Base-by-base conservation (phyloP, 129 eudicot species). In the Apium graveolens region DNA sequence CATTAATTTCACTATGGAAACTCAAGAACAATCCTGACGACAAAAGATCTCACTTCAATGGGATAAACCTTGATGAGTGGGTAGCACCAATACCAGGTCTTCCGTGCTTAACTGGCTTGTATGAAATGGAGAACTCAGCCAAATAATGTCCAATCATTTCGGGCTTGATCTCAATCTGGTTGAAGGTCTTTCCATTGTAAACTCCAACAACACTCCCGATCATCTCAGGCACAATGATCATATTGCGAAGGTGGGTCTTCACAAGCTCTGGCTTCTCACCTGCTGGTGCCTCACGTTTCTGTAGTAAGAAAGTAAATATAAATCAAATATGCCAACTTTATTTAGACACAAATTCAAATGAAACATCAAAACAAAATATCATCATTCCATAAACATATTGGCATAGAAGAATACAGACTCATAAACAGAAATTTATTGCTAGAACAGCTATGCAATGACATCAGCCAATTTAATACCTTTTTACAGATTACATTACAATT, bases 261-360 rank as follows among this genome's bases (percentile, higher is more conserved):
- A 60, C 68, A 60, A 60, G 68, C 16, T 60, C 68, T 60, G 68
- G 68, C 32, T 60, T 60, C 32, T 60, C 68, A 26, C 68, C 68
- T n/a, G 68, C 68, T 60, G 68, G 68, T 60, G 68, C 68, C 68
- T 60, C 68, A 8, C 68, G 68, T 60, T 60, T 60, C 34, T 60
- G 68, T 10, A 26, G 68, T 12, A 60, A 60, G 68, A 60, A n/a
- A 10, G 27, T 26, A 60, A 9, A 9, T n/a, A 3, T 60, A n/a
- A 24, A n/a, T 24, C 31, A 57, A 7, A 9, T 24, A 55, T 24
- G 55, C 12, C 65, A 57, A 3, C 66, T 57, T 57, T 3, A 57
- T 5, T 48, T 44, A 0, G 17, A 17, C 55, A 48, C 8, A 17
- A 51, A 51, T 20, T 21, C 10, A 51, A 51, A 51, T 20, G 60